Percentiles rank a stretch among this genome's conserved stretches.
phyloP scores from a whole-genome alignment of 352 stramenopile species.

The Elongisporangium anandrum region DNA sequence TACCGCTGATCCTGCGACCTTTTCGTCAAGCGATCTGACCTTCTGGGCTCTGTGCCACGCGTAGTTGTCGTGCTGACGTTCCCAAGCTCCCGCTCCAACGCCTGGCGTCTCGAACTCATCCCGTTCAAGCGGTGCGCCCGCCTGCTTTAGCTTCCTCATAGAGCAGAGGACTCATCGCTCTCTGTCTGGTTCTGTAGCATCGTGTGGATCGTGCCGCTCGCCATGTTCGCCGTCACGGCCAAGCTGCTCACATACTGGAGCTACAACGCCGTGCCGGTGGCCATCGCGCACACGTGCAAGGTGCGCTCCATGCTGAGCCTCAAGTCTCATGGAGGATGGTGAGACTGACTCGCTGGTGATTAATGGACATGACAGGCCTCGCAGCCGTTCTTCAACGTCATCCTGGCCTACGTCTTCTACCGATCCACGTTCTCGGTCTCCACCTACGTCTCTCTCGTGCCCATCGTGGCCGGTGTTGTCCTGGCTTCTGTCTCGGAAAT shows the following conservation, averaged over 20 bases:
- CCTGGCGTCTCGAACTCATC: conserved; percentile 65
- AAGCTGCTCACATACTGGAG: conserved; percentile 88
- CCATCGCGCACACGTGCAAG: conserved; percentile 85
- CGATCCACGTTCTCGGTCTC: conserved; percentile 62
- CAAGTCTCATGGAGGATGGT: neutral
- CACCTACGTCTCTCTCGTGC: conserved; percentile 77
- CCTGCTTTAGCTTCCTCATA: neutral
- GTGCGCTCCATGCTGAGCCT: conserved; percentile 4
- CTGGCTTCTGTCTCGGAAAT: conserved; percentile 85
- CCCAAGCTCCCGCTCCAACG: conserved; percentile 32
- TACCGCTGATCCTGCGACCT: neutral
- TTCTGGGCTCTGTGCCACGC: neutral
- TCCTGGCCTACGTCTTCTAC: conserved; percentile 72
- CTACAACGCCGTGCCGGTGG: conserved; percentile 80
- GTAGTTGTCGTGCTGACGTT: conserved; percentile 76
- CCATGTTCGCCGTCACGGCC: conserved; percentile 70
- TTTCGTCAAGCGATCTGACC: neutral
- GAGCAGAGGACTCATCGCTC: neutral
- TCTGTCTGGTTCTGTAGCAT: conserved; percentile 26
- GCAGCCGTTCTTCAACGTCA: conserved; percentile 85
- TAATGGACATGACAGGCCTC: conserved; percentile 31
- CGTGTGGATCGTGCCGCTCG: conserved; percentile 75
- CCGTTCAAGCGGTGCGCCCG: conserved; percentile 27
- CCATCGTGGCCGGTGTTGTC: conserved; percentile 79
- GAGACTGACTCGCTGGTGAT: neutral